These are phyloP conservation scores for Russula griseocarnosa DNA, from an alignment of 768 basidiomycete species.

Conservation along the genomic window DNA sequence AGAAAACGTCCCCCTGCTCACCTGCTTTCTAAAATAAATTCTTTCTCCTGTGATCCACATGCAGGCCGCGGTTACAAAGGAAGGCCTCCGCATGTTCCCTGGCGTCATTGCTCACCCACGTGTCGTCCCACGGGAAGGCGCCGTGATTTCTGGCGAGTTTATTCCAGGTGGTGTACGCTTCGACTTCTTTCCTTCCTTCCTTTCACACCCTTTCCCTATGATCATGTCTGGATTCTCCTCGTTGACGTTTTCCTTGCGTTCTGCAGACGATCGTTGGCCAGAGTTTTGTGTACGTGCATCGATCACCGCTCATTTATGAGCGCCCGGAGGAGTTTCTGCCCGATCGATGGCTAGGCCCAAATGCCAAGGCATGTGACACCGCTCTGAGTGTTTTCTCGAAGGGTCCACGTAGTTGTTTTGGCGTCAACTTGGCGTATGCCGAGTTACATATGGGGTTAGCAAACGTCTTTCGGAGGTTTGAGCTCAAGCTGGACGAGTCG, in stretches of 20 bases:
- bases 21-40: neutral
- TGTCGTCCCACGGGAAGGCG: constrained; percentile 37
- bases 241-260: neutral
- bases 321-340: constrained; percentile 41
- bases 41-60: neutral
- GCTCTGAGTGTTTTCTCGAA: constrained; percentile 44
- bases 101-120: constrained; percentile 42
- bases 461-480: constrained; percentile 40
- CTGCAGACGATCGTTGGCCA: constrained; percentile 42
- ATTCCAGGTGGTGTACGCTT: constrained; percentile 41
- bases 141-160: constrained; percentile 36
- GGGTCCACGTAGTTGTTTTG: constrained; percentile 45
- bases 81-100: constrained; percentile 42
- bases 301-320: constrained; percentile 40
- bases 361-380: constrained; percentile 39
- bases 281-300: constrained; percentile 40
- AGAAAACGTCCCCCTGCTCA: neutral
- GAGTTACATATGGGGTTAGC: constrained; percentile 43
- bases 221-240: neutral
- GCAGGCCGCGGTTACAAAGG: constrained; percentile 49
- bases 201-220: neutral
- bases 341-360: constrained; percentile 42
- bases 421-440: constrained; percentile 45
- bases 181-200: neutral
- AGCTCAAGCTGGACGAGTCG: constrained; percentile 35